Percentiles rank a stretch among this genome's conserved stretches.
These are phyloP conservation scores for Plasmopara viticola DNA, from an alignment of 352 stramenopile species.

Conservation along the genomic window DNA sequence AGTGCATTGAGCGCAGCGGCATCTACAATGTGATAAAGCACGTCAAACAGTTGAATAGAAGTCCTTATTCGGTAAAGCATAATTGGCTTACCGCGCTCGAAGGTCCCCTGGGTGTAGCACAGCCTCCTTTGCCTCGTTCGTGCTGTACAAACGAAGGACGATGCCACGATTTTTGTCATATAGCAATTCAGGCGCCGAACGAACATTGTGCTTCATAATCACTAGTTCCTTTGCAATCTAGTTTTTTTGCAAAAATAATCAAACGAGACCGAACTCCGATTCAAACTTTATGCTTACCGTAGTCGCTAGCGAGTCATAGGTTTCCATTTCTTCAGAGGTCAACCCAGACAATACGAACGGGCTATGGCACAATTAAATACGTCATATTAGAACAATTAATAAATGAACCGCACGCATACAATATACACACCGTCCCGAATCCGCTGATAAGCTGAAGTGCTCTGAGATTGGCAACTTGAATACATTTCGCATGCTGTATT, in stretches of 20 bases:
- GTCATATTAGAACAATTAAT: slow-evolving; percentile 5
- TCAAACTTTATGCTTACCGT: slow-evolving; percentile 26
- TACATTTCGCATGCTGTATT: slow-evolving; percentile 79
- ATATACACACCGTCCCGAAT: slow-evolving; percentile 59
- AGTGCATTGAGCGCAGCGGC: slow-evolving; percentile 79
- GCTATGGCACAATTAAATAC: slow-evolving; percentile 24
- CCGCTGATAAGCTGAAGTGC: slow-evolving; percentile 60
- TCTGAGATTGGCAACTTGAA: slow-evolving; percentile 81
- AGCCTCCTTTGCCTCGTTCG: slow-evolving; percentile 64
- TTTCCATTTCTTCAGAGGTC: slow-evolving; percentile 55
- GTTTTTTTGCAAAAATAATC: too few species aligned
- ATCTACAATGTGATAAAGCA: slow-evolving; percentile 27
- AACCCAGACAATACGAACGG: slow-evolving; percentile 73
- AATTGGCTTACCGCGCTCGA: slow-evolving; percentile 41
- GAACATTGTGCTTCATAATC: slow-evolving; percentile 64
- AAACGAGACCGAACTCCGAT: too few species aligned
- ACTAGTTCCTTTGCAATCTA: slow-evolving; percentile 77
- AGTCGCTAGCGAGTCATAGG: slow-evolving; percentile 60
- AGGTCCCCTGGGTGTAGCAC: slow-evolving; percentile 70
- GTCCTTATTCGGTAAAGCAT: not conserved
- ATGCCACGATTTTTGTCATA: slow-evolving; percentile 78
- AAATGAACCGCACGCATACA: not conserved
- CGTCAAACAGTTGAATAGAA: not conserved
- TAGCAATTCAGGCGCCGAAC: slow-evolving; percentile 65
- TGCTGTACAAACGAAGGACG: slow-evolving; percentile 69